phyloP scores from a whole-genome alignment of 306 rosid genomes.

The Carpinus fangiana region DNA sequence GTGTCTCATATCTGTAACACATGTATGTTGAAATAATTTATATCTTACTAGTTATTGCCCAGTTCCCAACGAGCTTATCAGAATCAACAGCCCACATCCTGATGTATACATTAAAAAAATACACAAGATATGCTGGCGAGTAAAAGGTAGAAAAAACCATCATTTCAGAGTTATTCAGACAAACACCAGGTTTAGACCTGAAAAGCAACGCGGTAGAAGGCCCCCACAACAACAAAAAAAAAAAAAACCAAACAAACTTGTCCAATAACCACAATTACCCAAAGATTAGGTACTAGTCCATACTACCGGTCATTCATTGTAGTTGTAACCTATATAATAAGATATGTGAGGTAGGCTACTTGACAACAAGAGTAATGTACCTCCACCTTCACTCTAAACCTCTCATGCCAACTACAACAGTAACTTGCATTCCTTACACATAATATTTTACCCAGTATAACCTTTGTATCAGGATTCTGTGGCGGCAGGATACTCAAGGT shows the following conservation, averaged over 20 bases:
- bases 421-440: too few species aligned
- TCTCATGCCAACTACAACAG: too few species aligned
- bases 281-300: not conserved
- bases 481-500: too few species aligned
- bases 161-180: not conserved
- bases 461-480: too few species aligned
- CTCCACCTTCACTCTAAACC: too few species aligned
- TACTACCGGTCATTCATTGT: not conserved
- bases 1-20: not conserved
- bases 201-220: not conserved
- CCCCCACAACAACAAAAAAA: not conserved
- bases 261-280: not conserved
- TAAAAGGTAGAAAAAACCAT: conserved; percentile 10
- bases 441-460: too few species aligned
- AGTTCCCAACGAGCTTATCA: not conserved
- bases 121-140: conserved; percentile 4
- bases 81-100: not conserved
- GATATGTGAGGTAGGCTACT: too few species aligned
- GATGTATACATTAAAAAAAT: conserved; percentile 16
- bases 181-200: not conserved
- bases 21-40: not conserved
- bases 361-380: too few species aligned
- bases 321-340: too few species aligned
- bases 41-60: not conserved
- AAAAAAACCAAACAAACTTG: not conserved